These are phyloP conservation scores for Neurospora sp. DNA, from an alignment of 495 filamentous ascomycete genomes.

Conservation along the genomic window DNA sequence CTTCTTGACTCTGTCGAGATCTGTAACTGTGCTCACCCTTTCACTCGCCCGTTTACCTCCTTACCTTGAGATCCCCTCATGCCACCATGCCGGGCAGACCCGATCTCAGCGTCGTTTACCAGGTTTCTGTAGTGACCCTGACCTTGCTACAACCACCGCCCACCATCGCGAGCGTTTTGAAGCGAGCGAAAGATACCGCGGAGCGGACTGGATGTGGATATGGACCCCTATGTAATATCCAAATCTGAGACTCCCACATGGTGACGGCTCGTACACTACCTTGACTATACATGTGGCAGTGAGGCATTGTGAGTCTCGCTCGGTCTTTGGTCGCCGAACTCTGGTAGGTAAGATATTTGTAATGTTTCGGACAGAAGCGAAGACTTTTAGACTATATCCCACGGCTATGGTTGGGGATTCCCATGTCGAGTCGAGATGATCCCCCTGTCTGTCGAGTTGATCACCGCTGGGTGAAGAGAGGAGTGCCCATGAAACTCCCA, in stretches of 20 bases:
- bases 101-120: not conserved
- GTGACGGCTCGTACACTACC: not conserved
- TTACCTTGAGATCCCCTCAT: not conserved
- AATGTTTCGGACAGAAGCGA: not conserved
- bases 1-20: not conserved
- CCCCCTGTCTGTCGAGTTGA: not conserved
- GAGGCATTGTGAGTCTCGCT: not conserved
- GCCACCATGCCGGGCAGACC: not conserved
- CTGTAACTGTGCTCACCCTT: not conserved
- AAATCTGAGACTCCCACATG: not conserved
- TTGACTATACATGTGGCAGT: not conserved
- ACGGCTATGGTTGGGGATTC: not conserved
- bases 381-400: not conserved
- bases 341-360: not conserved
- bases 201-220: not conserved
- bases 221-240: not conserved
- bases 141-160: not conserved
- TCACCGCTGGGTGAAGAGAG: not conserved
- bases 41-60: not conserved
- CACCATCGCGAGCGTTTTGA: not conserved
- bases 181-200: not conserved
- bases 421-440: not conserved
- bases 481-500: not conserved
- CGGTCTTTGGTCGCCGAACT: not conserved
- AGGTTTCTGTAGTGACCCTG: not conserved